Base-by-base conservation (phyloP, 768 basidiomycete genomes). In the Naganishia antarctica region DNA sequence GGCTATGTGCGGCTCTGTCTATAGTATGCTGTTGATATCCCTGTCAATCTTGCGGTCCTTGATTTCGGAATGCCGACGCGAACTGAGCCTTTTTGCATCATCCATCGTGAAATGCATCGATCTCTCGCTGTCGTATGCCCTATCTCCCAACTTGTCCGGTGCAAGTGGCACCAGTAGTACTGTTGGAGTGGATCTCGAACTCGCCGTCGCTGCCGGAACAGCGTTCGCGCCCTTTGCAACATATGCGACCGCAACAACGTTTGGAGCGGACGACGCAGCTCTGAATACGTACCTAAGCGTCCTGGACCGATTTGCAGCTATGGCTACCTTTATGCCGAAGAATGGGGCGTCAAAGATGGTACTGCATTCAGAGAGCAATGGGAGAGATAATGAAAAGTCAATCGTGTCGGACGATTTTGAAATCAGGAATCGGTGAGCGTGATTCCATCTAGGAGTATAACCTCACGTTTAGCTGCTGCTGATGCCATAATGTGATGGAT, bases 221-320 rank as follows among this genome's bases (percentile, higher is more conserved):
- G 70, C 92, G 88, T 91, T 94, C 71, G 89, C 87, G 3, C 87
- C 90, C 1, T 97, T 90, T 87, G 87, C 88, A 21, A 92, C 91
- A 16, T 96, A 86, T 69, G 91, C 92, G 23, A 87, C 93, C 69
- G 90, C 91, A 0, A 85, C 86, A 60, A 80, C 88, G 43, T 85
- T 93, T 67, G 89, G 88, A 28, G 84, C 86, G 13, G 91, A 94
- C 71, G 83, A 83, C 61, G 78, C 73, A 31, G 79, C 90, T 51
- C 88, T 89, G 0, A 80, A 80, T 28, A 82, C 86, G 63, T 94
- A 94, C 76, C 78, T 90, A 32, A 81, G 82, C 8, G 83, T 85
- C 31, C 81, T 94, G 40, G 78, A 76, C 12, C 83, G 81, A 65
- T 91, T 94, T 73, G 80, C 87, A 9, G 73, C 74, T 13, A 81